phyloP scores from a whole-genome alignment of 1,284 basidiomycete species.

The Serendipita sp. region DNA sequence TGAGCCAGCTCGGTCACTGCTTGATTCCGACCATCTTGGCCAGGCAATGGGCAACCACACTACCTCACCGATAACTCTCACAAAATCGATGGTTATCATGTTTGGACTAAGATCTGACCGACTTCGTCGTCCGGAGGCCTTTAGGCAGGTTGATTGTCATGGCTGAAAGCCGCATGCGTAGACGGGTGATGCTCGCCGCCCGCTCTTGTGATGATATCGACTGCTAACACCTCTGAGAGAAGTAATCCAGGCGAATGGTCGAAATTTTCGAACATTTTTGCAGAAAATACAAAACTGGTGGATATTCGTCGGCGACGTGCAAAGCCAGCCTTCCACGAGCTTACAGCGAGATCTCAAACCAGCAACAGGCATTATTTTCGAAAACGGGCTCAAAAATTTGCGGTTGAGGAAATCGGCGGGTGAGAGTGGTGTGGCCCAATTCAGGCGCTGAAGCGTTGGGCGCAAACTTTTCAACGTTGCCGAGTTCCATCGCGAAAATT shows the following conservation, averaged over 20 bases:
- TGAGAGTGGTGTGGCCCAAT: neutral
- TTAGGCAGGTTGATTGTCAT: too few species aligned
- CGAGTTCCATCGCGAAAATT: neutral
- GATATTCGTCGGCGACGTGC: neutral
- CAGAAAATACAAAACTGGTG: neutral
- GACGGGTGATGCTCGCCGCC: too few species aligned
- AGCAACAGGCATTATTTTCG: neutral
- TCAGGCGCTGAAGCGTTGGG: neutral
- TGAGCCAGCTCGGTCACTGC: too few species aligned
- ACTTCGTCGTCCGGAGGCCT: too few species aligned
- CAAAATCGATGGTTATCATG: too few species aligned
- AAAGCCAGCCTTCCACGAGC: neutral
- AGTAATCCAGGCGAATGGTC: neutral
- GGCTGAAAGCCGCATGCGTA: too few species aligned
- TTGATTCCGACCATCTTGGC: too few species aligned
- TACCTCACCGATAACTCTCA: too few species aligned
- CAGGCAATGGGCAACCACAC: too few species aligned
- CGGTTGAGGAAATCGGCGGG: neutral
- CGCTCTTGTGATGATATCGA: neutral
- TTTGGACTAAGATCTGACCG: too few species aligned
- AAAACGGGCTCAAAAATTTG: neutral
- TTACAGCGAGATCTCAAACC: neutral
- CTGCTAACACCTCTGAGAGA: neutral
- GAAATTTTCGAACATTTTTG: neutral
- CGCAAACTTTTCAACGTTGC: neutral